Base-by-base conservation (phyloP, 2,329 filamentous ascomycete species). In the Fusarium aywerte region DNA sequence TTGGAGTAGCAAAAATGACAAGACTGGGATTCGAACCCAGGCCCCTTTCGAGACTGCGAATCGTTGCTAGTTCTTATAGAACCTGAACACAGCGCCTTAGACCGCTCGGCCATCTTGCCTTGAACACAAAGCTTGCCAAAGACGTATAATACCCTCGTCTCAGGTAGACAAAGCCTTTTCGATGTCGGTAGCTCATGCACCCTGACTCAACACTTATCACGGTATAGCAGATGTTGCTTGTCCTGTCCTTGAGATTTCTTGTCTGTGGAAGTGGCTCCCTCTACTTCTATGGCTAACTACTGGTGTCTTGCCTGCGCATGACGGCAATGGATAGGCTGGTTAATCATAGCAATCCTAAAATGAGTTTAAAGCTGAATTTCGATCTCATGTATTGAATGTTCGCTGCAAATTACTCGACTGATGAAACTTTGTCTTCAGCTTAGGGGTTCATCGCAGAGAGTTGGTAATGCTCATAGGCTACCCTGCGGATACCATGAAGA, bases 71-170 rank as follows among this genome's bases (percentile, higher is more conserved):
- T 67, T 55, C 49, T 5, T 20, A 62, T 63, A 31, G 55, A 69
- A 69, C 67, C 67, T 69, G 67, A 69, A 69, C 67, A 69, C 67
- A 69, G 67, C 61, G 48, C 65, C 62, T 70, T 63, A 69, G 67
- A 69, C 66, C 61, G 61, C 61, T 64, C 61, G 61, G 61, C 61
- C 61, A 64, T 64, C 61, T 64, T 64, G 45, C 61, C 61, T 52
- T 64, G 4, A 4, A 5, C 1, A 1, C 1, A 16, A 0, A 0
- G 0, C 0, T 2, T 2, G 3, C 5, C 5, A 39, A 39, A 31
- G 0, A 6, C 0, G 16, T 43, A 48, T 62, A 62, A 27, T 7
- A 61, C 0, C 16, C 18, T 4, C 0, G 0, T 0, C 2, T 12
- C 1, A 1, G 1, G 2, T 3, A 3, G 1, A 4, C 4, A 1